phyloP scores from a whole-genome alignment of 441 rosid species.

The Macaranga tanarius region DNA sequence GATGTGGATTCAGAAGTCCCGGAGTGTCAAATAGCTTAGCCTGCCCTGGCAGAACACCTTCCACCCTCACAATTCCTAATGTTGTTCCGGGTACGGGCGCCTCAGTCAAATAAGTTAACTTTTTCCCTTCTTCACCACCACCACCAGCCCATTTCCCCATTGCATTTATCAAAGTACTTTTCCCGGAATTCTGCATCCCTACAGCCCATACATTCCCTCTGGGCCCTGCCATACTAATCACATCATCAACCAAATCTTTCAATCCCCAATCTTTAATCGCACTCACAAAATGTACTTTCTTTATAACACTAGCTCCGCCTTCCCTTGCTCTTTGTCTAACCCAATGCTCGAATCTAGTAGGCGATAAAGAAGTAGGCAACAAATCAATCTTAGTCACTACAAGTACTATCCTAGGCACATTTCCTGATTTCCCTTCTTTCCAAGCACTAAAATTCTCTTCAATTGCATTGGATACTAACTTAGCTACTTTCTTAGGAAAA shows the following conservation, averaged over 20 bases:
- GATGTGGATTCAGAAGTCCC: conserved; percentile 77
- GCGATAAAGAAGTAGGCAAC: conserved; percentile 68
- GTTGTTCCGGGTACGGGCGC: conserved; percentile 95
- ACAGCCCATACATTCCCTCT: conserved; percentile 91
- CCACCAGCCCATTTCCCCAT: conserved; percentile 56
- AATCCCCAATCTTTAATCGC: conserved; percentile 80
- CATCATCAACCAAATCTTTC: conserved; percentile 74
- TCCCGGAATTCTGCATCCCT: conserved; percentile 87
- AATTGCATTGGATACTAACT: conserved; percentile 58
- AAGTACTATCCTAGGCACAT: conserved; percentile 71
- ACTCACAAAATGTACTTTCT: conserved; percentile 84
- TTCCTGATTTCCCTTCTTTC: conserved; percentile 84
- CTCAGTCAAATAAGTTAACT: conserved; percentile 65
- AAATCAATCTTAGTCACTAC: conserved; percentile 89
- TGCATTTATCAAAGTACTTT: conserved; percentile 83
- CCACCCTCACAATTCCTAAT: conserved; percentile 73
- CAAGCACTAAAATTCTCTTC: conserved; percentile 70
- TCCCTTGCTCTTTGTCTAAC: conserved; percentile 77
- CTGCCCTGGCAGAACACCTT: conserved; percentile 76
- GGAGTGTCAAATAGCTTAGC: conserved; percentile 90
- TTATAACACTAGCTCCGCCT: conserved; percentile 65
- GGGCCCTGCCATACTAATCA: conserved; percentile 64
- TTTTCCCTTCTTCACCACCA: conserved; percentile 18
- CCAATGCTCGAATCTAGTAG: conserved; percentile 80
- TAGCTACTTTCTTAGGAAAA: conserved; percentile 74